Evolutionary conservation across 352 stramenopile species (phyloP).

Genomic region (Elongisporangium senticosum): DNA sequence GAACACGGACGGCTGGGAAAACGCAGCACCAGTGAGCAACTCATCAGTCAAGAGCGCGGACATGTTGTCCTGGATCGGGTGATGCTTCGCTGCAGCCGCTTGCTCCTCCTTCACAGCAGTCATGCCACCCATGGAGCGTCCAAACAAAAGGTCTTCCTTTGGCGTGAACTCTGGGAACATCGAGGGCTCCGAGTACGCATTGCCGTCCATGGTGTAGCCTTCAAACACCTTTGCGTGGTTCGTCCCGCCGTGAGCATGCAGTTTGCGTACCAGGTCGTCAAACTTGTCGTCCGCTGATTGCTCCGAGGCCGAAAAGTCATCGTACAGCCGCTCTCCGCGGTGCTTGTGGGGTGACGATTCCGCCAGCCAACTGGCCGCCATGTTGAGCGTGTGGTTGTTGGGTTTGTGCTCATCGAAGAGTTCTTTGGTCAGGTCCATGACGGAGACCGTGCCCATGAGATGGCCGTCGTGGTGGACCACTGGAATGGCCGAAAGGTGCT

Average conservation of each 20-base stretch:
- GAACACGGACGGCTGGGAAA: slow-evolving; percentile 31
- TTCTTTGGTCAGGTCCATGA: slow-evolving; percentile 30
- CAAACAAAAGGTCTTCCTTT: slow-evolving; percentile 45
- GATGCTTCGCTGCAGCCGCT: slow-evolving; percentile 16
- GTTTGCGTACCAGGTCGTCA: neutral
- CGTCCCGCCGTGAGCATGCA: neutral
- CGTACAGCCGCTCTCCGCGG: slow-evolving; percentile 19
- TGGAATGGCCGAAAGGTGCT: slow-evolving; percentile 28
- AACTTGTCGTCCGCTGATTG: slow-evolving; percentile 7
- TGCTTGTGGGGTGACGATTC: slow-evolving; percentile 17
- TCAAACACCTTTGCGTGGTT: slow-evolving; percentile 7
- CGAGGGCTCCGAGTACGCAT: slow-evolving; percentile 56
- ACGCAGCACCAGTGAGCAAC: slow-evolving; percentile 3
- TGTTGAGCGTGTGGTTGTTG: neutral
- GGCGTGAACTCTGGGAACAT: slow-evolving; percentile 60
- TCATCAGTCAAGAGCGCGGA: slow-evolving; percentile 5
- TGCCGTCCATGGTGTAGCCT: slow-evolving; percentile 21
- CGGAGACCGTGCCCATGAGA: slow-evolving; percentile 25
- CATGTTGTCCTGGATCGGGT: slow-evolving; percentile 7
- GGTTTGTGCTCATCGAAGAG: slow-evolving; percentile 16
- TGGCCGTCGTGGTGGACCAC: slow-evolving; percentile 35
- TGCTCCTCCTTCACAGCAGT: neutral
- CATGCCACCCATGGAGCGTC: neutral
- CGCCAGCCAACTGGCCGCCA: slow-evolving; percentile 7
- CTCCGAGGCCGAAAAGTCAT: slow-evolving; percentile 14